Conservation (phyloP, 2,329 filamentous ascomycete genomes). For the Microsporum audouinii region DNA sequence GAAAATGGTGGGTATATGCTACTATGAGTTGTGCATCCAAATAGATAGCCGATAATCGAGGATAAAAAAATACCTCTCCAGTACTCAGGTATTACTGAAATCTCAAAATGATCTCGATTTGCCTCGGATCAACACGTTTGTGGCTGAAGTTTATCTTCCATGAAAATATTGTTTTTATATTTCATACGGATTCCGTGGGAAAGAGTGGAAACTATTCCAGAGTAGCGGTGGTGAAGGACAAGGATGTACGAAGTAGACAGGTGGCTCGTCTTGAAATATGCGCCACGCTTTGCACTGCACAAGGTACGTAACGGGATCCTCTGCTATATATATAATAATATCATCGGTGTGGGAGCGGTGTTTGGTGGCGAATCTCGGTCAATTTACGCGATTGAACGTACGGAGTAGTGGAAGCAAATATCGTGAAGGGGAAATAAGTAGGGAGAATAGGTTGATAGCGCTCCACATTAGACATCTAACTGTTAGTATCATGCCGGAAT, state of each 20-base stretch:
- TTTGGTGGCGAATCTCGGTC: not conserved
- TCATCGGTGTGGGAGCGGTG: not conserved
- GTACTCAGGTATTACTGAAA: not conserved
- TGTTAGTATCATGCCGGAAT: too few species aligned
- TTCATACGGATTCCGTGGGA: not conserved
- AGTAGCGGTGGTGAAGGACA: conserved; percentile 1
- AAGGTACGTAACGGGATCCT: not conserved
- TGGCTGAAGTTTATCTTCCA: conserved; percentile 2
- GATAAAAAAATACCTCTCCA: not conserved
- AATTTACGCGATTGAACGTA: not conserved
- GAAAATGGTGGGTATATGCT: not conserved
- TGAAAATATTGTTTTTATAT: not conserved
- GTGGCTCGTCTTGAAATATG: not conserved
- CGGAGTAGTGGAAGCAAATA: too few species aligned
- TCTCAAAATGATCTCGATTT: not conserved
- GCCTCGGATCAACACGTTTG: not conserved
- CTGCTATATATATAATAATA: too few species aligned
- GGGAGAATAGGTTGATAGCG: too few species aligned
- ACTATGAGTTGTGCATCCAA: not conserved
- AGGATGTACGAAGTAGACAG: not conserved
- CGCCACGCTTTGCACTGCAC: not conserved
- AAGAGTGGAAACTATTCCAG: not conserved
- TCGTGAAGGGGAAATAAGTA: too few species aligned
- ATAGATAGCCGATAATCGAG: too few species aligned
- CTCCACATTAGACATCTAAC: too few species aligned